Percentiles rank a stretch among this genome's conserved stretches.
Conservation (phyloP, 73 alveolate species). For the Tetrahymena elliotti region DNA sequence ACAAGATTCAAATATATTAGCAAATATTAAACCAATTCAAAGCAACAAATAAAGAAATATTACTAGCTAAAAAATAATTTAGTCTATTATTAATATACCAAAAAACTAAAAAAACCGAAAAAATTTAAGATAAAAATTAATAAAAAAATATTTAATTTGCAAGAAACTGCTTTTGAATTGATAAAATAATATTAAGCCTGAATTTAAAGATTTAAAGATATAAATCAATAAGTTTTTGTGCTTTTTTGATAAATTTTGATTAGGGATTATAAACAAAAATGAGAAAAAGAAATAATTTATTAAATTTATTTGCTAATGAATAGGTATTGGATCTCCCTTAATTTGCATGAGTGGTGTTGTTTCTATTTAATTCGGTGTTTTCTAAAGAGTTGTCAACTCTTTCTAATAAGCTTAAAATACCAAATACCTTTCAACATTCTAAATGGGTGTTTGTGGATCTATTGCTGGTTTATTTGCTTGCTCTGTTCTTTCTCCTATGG, state of each 20-base stretch:
- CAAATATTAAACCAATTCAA: background rate
- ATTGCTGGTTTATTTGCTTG: slow-evolving; percentile 1
- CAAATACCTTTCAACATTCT: slow-evolving; percentile 1
- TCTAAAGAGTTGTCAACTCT: background rate
- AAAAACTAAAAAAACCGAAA: background rate
- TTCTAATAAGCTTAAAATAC: slow-evolving; percentile 9
- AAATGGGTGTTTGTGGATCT: slow-evolving; percentile 15
- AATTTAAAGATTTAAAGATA: too few relatives aligned
- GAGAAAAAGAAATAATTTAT: too few relatives aligned
- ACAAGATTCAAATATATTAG: background rate
- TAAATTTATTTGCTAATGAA: background rate
- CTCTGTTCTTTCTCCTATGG: slow-evolving; percentile 10
- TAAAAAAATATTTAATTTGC: too few relatives aligned
- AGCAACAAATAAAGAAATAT: too few relatives aligned
- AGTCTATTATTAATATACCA: background rate
- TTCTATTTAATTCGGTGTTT: slow-evolving; percentile 17
- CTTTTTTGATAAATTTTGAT: background rate
- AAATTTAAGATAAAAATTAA: background rate
- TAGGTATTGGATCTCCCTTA: background rate
- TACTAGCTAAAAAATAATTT: too few relatives aligned
- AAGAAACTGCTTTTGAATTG: too few relatives aligned
- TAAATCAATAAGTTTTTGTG: background rate
- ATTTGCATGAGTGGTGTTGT: background rate
- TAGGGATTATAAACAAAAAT: too few relatives aligned
- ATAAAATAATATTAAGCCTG: background rate